Evolutionary conservation across 768 basidiomycete genomes (phyloP).

Genomic region (Daedaleopsis nitida): DNA sequence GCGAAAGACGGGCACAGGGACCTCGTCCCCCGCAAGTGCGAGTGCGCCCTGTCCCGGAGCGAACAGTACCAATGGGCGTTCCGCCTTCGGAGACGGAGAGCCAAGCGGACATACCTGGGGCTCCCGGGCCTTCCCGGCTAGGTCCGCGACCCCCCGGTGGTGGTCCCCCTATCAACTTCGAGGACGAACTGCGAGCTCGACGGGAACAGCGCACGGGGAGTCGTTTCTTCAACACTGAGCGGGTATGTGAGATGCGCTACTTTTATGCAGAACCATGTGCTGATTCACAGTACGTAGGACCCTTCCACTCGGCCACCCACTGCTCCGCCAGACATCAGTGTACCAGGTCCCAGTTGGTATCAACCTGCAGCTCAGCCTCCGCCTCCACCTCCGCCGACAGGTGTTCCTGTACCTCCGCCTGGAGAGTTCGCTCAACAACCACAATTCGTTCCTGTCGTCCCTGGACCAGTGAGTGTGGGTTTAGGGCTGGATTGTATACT

Average conservation of each 20-base stretch:
- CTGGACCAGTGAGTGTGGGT: slow-evolving; percentile 50
- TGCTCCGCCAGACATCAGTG: slow-evolving; percentile 1
- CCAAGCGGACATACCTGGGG: not conserved
- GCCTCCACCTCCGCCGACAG: not conserved
- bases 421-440: slow-evolving; percentile 1
- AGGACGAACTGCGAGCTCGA: slow-evolving; percentile 17
- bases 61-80: not conserved
- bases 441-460: slow-evolving; percentile 24
- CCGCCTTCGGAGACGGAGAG: slow-evolving; percentile 16
- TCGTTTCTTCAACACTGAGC: slow-evolving; percentile 16
- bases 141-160: slow-evolving; percentile 4
- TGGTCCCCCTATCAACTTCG: slow-evolving; percentile 17
- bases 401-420: slow-evolving; percentile 12
- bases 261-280: not conserved
- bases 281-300: not conserved
- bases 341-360: not conserved
- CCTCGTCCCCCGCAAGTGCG: slow-evolving; percentile 1
- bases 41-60: not conserved
- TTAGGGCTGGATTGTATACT: not conserved
- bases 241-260: slow-evolving; percentile 4
- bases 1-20: not conserved
- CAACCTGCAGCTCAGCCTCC: not conserved
- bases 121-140: not conserved
- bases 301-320: slow-evolving; percentile 2
- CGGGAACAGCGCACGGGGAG: slow-evolving; percentile 16